A percentile compares a stretch with the other conserved stretches of the same genome.
Evolutionary conservation across 2,329 filamentous ascomycete species (phyloP).

Genomic region (Zalaria sp.): DNA sequence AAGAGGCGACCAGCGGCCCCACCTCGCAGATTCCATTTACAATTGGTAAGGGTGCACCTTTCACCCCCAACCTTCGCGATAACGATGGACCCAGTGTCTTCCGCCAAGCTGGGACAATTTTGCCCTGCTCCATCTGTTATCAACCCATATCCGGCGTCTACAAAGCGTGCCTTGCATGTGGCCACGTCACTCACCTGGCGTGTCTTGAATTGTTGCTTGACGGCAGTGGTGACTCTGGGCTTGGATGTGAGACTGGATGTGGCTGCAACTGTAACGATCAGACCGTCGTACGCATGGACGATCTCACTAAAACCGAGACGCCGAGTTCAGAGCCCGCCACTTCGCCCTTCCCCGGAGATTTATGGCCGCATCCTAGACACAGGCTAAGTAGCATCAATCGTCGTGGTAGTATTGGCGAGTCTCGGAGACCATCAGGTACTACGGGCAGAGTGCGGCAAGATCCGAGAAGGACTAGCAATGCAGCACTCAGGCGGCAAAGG

Average conservation of each 20-base stretch:
- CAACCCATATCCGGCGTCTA: constrained; percentile 7
- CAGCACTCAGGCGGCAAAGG: neutral
- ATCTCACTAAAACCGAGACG: neutral
- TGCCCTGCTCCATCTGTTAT: constrained; percentile 6
- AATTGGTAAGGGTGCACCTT: neutral
- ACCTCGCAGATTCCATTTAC: constrained; percentile 6
- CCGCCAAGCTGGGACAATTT: neutral
- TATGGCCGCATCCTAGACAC: too few species aligned
- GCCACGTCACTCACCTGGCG: constrained; percentile 6
- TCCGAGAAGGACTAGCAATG: neutral
- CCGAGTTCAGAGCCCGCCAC: too few species aligned
- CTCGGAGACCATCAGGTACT: neutral
- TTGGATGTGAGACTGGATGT: constrained; percentile 7
- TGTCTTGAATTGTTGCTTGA: constrained; percentile 5
- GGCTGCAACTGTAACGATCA: constrained; percentile 6
- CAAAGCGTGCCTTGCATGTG: constrained; percentile 8
- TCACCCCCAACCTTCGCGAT: neutral
- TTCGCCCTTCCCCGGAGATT: too few species aligned
- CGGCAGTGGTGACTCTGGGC: neutral
- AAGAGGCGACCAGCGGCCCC: constrained; percentile 1
- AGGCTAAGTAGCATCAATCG: neutral
- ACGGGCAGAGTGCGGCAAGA: neutral
- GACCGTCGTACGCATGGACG: neutral
- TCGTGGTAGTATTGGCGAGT: neutral
- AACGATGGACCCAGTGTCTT: constrained; percentile 4